phyloP scores from a whole-genome alignment of 306 rosid species.

The Vicia sativa region DNA sequence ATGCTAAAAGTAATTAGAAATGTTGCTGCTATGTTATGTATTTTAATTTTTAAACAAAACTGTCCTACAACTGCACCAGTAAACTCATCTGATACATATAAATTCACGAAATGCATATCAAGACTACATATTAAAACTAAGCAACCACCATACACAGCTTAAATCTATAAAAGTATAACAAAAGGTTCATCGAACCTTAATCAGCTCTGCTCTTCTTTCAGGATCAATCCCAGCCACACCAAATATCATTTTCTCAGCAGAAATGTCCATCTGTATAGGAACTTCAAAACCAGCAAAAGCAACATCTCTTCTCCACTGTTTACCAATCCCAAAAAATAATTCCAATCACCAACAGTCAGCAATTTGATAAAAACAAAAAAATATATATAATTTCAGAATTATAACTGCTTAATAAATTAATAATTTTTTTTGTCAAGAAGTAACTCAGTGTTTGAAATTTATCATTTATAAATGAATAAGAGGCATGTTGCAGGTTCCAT shows the following conservation, averaged over 20 bases:
- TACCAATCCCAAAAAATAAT: not conserved
- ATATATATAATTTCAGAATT: not conserved
- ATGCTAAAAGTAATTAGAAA: slow-evolving; percentile 1
- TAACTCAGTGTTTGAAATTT: too few relatives aligned
- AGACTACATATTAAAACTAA: not conserved
- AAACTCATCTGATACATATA: not conserved
- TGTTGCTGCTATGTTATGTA: not conserved
- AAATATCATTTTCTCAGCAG: slow-evolving; percentile 81
- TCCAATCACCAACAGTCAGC: slow-evolving; percentile 1
- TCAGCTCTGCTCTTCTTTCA: slow-evolving; percentile 74
- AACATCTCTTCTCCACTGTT: slow-evolving; percentile 90
- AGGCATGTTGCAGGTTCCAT: too few relatives aligned
- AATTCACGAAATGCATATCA: not conserved
- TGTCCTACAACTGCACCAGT: not conserved
- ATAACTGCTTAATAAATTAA: too few relatives aligned
- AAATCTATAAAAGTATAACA: not conserved
- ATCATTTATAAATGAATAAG: too few relatives aligned
- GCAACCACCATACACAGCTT: not conserved
- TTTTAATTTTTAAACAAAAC: slow-evolving; percentile 5
- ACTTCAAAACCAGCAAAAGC: slow-evolving; percentile 95
- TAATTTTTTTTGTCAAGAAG: too few relatives aligned
- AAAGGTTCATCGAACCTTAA: slow-evolving; percentile 57
- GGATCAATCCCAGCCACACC: slow-evolving; percentile 84
- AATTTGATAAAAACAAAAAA: slow-evolving; percentile 10
- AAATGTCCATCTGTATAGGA: slow-evolving; percentile 88